These are phyloP conservation scores for Ganoderma meredithae DNA, from an alignment of 1,284 basidiomycete genomes.

Conservation along the genomic window DNA sequence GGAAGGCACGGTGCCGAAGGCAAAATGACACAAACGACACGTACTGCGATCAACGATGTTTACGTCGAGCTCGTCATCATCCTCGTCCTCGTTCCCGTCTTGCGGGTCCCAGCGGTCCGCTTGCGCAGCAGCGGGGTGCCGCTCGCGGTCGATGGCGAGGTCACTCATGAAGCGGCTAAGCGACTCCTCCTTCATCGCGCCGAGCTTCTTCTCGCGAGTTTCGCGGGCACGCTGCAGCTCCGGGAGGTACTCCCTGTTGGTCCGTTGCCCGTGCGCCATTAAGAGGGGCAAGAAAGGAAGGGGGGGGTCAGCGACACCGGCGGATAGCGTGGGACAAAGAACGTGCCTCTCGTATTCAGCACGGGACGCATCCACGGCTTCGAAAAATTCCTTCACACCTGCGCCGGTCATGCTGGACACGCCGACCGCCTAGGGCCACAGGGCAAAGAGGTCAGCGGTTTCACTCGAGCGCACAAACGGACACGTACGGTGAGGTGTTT, in stretches of 20 bases:
- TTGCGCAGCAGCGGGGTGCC: conserved; percentile 60
- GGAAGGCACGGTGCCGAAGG: neutral
- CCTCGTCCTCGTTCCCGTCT: conserved; percentile 57
- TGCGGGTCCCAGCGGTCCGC: conserved; percentile 67
- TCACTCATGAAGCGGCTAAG: conserved; percentile 88
- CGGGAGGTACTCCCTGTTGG: conserved; percentile 87
- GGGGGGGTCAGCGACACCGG: neutral
- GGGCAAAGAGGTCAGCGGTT: neutral
- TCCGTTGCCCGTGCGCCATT: neutral
- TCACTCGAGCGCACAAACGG: neutral
- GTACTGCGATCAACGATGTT: conserved; percentile 75
- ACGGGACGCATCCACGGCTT: conserved; percentile 88
- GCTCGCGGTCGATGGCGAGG: conserved; percentile 75
- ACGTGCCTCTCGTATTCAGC: conserved; percentile 88
- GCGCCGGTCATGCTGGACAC: conserved; percentile 96
- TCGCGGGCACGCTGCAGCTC: conserved; percentile 80
- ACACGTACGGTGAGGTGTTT: conserved; percentile 84
- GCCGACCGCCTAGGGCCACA: conserved; percentile 79
- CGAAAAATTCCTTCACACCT: conserved; percentile 91
- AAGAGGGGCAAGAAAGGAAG: neutral
- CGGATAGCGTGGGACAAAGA: neutral
- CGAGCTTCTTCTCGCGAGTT: conserved; percentile 67
- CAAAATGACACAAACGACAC: conserved; percentile 45
- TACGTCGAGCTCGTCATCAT: conserved; percentile 61
- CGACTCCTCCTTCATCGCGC: conserved; percentile 79